Conservation (phyloP, 768 basidiomycete genomes). For the Coprinopsis sp. region DNA sequence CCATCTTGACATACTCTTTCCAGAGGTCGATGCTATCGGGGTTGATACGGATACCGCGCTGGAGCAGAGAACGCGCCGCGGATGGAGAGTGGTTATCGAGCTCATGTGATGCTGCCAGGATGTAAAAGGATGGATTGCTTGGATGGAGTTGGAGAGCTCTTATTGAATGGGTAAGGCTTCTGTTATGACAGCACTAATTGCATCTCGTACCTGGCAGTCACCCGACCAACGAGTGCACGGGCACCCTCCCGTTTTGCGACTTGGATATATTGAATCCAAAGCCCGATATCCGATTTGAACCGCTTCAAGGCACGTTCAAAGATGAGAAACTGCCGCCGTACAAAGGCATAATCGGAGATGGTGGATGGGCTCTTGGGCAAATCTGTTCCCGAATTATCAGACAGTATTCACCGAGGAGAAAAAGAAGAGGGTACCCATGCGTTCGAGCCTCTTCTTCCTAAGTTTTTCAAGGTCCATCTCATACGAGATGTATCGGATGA, state of each 20-base stretch:
- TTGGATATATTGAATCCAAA: slow-evolving; percentile 89
- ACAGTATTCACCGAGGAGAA: slow-evolving; percentile 1
- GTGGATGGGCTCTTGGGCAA: slow-evolving; percentile 47
- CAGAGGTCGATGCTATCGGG: slow-evolving; percentile 71
- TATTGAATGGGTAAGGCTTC: slow-evolving; percentile 10
- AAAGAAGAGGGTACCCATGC: slow-evolving; percentile 50
- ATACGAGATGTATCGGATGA: slow-evolving; percentile 85
- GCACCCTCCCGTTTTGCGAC: slow-evolving; percentile 80
- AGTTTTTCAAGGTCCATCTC: slow-evolving; percentile 86
- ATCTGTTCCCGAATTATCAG: slow-evolving; percentile 25
- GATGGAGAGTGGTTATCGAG: slow-evolving; percentile 66
- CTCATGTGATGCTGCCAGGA: slow-evolving; percentile 82
- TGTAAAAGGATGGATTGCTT: slow-evolving; percentile 68
- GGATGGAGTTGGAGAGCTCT: slow-evolving; percentile 90
- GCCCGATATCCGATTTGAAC: slow-evolving; percentile 81
- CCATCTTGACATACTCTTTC: slow-evolving; percentile 89
- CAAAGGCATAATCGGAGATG: slow-evolving; percentile 81
- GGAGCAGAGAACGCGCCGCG: slow-evolving; percentile 78
- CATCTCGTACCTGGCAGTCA: slow-evolving; percentile 67
- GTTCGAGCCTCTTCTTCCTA: slow-evolving; percentile 66
- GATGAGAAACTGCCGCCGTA: slow-evolving; percentile 80
- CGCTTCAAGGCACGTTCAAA: slow-evolving; percentile 86
- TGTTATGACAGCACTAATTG: slow-evolving; percentile 1
- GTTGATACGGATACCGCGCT: slow-evolving; percentile 81
- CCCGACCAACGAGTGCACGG: slow-evolving; percentile 70